Evolutionary conservation across 768 basidiomycete genomes (phyloP).

Genomic region (Xerocomellus dryophilus): DNA sequence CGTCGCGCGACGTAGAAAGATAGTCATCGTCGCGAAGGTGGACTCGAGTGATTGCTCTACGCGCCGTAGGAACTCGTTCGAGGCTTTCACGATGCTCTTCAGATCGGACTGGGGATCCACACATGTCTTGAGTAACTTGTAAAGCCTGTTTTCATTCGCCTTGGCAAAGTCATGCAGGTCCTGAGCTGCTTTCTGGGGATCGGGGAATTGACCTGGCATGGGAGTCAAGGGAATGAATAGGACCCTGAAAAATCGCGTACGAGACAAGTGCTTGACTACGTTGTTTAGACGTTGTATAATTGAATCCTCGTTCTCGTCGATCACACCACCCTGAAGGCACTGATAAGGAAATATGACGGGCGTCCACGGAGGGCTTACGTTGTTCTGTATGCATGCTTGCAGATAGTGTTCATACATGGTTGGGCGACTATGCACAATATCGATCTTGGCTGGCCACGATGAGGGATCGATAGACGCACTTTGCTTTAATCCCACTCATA

Average conservation of each 20-base stretch:
- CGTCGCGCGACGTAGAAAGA: conserved; percentile 65
- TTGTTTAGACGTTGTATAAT: conserved; percentile 53
- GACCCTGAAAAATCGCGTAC: conserved; percentile 40
- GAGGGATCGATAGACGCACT: conserved; percentile 38
- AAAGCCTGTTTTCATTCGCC: conserved; percentile 80
- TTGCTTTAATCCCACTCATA: conserved; percentile 60
- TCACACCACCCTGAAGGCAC: conserved; percentile 74
- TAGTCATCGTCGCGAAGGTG: conserved; percentile 63
- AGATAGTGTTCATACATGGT: conserved; percentile 68
- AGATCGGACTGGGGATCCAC: conserved; percentile 84
- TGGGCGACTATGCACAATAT: conserved; percentile 54
- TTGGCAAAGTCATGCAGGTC: conserved; percentile 84
- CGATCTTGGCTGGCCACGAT: neutral
- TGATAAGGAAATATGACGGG: neutral
- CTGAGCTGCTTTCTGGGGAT: conserved; percentile 69
- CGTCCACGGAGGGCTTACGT: conserved; percentile 51
- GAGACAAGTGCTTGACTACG: conserved; percentile 55
- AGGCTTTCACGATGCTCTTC: conserved; percentile 73
- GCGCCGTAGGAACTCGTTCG: conserved; percentile 76
- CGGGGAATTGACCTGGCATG: conserved; percentile 51
- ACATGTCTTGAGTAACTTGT: conserved; percentile 78
- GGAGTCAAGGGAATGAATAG: neutral
- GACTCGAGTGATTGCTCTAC: conserved; percentile 66
- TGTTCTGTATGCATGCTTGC: conserved; percentile 72
- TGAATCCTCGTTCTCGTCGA: conserved; percentile 76